A percentile compares a stretch with the other conserved stretches of the same genome.
Evolutionary conservation across 306 rosid genomes (phyloP).

Genomic region (Astragalus membranaceus): DNA sequence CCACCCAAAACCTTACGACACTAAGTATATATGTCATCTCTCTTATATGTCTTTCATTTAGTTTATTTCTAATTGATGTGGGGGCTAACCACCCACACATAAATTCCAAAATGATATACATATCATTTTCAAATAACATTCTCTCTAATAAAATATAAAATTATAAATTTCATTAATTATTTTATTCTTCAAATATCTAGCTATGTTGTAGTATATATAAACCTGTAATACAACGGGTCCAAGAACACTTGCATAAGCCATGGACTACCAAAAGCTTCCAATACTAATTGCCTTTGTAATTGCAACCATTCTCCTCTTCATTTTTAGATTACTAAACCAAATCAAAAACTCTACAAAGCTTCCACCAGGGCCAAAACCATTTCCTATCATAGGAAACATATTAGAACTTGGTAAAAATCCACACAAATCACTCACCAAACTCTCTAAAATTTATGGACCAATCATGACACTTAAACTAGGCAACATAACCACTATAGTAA

Average conservation of each 20-base stretch:
- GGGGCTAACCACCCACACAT: no score
- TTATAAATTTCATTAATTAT: no score
- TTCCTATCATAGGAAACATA: constrained; percentile 20
- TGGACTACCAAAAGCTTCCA: not conserved
- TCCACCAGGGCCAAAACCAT: constrained; percentile 19
- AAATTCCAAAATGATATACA: no score
- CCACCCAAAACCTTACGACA: no score
- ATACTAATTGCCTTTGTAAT: not conserved
- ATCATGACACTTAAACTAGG: constrained; percentile 16
- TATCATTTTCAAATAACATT: no score
- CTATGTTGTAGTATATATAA: no score
- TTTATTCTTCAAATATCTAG: no score
- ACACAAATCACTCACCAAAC: constrained; percentile 1
- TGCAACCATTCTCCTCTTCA: not conserved
- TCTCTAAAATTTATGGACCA: constrained; percentile 16
- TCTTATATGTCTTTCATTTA: no score
- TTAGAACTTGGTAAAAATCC: constrained; percentile 20
- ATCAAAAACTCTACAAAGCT: not conserved
- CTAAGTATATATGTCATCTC: no score
- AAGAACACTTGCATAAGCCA: not conserved
- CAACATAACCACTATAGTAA: constrained; percentile 4
- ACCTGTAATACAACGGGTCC: no score
- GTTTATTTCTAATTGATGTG: no score
- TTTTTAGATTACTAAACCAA: not conserved
- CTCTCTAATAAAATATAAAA: no score